A percentile compares a stretch with the other conserved stretches of the same genome.
Conservation (phyloP, 371 early-diverging fungal genomes). For the Mortierella sp. region DNA sequence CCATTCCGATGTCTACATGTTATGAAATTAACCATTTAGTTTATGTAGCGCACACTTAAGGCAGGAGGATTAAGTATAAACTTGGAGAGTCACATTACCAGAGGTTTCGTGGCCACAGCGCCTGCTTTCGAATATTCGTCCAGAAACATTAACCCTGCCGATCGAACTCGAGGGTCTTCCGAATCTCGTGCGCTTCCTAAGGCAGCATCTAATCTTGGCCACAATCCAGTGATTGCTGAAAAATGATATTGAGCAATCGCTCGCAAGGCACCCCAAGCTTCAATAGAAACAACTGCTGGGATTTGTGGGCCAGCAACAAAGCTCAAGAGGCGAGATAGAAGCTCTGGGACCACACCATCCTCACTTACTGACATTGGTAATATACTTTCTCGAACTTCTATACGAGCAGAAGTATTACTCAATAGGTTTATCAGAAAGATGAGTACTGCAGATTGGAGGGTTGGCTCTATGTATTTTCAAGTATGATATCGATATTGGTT, state of each 20-base stretch:
- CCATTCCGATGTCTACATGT: slow-evolving; percentile 54
- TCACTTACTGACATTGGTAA: not conserved
- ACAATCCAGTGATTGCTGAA: slow-evolving; percentile 1
- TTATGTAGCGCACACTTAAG: not conserved
- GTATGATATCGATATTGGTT: no score
- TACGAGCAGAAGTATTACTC: slow-evolving; percentile 27
- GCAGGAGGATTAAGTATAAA: not conserved
- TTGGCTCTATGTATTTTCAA: slow-evolving; percentile 20
- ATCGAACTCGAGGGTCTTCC: slow-evolving; percentile 29
- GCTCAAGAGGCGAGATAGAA: slow-evolving; percentile 18
- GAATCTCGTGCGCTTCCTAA: slow-evolving; percentile 1
- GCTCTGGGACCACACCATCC: not conserved
- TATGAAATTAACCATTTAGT: not conserved
- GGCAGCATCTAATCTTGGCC: slow-evolving; percentile 30
- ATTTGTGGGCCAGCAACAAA: slow-evolving; percentile 8
- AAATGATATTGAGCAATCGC: slow-evolving; percentile 34
- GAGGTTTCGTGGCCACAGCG: not conserved
- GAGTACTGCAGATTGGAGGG: slow-evolving; percentile 22
- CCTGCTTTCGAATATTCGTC: slow-evolving; percentile 45
- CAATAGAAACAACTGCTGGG: slow-evolving; percentile 16
- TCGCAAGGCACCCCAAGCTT: slow-evolving; percentile 39
- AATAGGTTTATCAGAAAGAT: slow-evolving; percentile 22
- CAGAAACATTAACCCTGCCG: slow-evolving; percentile 36
- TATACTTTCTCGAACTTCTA: slow-evolving; percentile 22
- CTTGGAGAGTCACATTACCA: slow-evolving; percentile 15